Percentiles rank a stretch among this genome's conserved stretches.
Evolutionary conservation across 805 yeast genomes (phyloP).

Genomic region (Wickerhamomyces chambardii): DNA sequence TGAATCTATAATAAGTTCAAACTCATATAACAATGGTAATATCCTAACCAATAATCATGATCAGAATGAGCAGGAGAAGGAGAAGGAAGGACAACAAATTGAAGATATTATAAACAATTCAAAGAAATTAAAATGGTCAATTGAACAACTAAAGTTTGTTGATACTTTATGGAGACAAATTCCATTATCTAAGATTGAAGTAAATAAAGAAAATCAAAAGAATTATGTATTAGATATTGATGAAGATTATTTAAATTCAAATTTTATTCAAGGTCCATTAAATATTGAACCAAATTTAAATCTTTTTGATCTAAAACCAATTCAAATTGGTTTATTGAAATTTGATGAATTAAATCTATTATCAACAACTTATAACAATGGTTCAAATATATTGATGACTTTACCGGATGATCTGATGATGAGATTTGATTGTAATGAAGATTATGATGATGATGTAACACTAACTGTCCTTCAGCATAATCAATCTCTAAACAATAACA

Average conservation of each 20-base stretch:
- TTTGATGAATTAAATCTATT: too few species aligned
- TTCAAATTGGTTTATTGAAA: too few species aligned
- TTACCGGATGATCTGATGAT: too few species aligned
- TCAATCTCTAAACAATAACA: too few species aligned
- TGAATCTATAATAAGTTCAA: slow-evolving; percentile 20
- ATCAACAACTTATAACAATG: too few species aligned
- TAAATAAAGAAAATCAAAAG: slow-evolving; percentile 13
- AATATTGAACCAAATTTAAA: too few species aligned
- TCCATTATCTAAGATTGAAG: slow-evolving; percentile 7
- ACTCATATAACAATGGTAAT: slow-evolving; percentile 14
- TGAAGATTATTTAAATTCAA: slow-evolving; percentile 1
- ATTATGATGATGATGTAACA: too few species aligned
- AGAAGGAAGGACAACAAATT: slow-evolving; percentile 8
- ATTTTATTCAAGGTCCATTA: slow-evolving; percentile 43
- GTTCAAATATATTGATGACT: too few species aligned
- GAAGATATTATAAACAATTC: slow-evolving; percentile 13
- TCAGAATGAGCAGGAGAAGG: slow-evolving; percentile 1
- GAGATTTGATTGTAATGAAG: too few species aligned
- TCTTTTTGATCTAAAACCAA: too few species aligned
- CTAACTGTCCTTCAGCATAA: too few species aligned
- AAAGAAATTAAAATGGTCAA: slow-evolving; percentile 7
- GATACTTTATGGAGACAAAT: slow-evolving; percentile 22
- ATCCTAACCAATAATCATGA: background rate
- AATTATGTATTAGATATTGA: too few species aligned
- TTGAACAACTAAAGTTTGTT: slow-evolving; percentile 27